phyloP scores from a whole-genome alignment of 768 basidiomycete genomes.

The Terana coerulea region DNA sequence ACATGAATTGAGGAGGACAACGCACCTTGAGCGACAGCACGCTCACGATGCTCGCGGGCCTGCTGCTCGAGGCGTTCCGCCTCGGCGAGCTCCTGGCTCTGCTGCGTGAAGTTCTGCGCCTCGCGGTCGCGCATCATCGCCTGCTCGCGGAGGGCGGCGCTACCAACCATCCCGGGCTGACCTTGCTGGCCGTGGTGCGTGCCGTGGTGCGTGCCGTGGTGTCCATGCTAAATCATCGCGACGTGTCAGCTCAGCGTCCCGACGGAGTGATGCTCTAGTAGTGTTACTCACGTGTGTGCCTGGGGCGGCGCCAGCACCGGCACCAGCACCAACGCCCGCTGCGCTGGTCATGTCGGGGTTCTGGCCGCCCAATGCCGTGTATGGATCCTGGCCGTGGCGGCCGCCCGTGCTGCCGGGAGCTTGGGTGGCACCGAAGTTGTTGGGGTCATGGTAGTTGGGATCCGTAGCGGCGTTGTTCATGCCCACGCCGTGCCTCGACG shows the following conservation, averaged over 20 bases:
- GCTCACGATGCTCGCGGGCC: conserved; percentile 15
- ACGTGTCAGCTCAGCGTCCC: too few species aligned
- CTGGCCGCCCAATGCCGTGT: too few species aligned
- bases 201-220: neutral
- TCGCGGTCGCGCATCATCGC: conserved; percentile 8
- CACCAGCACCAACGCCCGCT: neutral
- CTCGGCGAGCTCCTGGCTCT: conserved; percentile 15
- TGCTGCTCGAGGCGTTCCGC: conserved; percentile 15
- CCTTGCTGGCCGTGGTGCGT: conserved; percentile 1
- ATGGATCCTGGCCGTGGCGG: too few species aligned
- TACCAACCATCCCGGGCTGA: neutral
- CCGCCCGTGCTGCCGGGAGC: too few species aligned
- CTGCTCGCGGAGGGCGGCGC: conserved; percentile 15
- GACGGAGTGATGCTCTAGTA: too few species aligned
- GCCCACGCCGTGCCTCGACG: neutral
- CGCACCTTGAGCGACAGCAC: conserved; percentile 15
- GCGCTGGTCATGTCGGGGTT: too few species aligned
- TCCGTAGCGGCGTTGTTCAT: neutral
- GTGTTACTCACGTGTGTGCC: neutral
- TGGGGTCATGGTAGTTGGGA: neutral
- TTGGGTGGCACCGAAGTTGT: neutral
- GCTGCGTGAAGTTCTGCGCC: conserved; percentile 10
- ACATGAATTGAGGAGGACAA: neutral
- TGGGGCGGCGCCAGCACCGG: neutral
- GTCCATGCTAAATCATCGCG: neutral